phyloP scores from a whole-genome alignment of 2,329 filamentous ascomycete genomes.

The Colletotrichum trifolii region DNA sequence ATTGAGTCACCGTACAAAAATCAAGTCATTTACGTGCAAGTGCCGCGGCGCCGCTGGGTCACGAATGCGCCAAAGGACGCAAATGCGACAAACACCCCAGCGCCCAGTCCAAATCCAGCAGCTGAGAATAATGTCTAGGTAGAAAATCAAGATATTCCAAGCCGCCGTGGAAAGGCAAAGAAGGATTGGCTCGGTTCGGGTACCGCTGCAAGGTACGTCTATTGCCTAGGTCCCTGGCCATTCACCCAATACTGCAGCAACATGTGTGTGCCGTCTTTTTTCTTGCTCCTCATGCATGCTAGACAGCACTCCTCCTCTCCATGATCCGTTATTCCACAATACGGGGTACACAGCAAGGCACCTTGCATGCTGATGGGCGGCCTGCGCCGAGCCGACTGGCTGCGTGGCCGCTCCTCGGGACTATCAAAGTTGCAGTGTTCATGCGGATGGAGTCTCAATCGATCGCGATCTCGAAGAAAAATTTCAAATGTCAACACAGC shows the following conservation, averaged over 20 bases:
- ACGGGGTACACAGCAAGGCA: constrained; percentile 30
- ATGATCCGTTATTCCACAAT: constrained; percentile 2
- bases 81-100: constrained; percentile 25
- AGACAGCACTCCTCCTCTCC: background rate
- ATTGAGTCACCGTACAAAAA: constrained; percentile 7
- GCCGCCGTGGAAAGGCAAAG: background rate
- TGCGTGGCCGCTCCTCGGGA: background rate
- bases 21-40: constrained; percentile 17
- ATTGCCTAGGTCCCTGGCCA: too few relatives aligned
- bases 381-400: constrained; percentile 28
- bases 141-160: background rate
- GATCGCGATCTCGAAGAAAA: constrained; percentile 18
- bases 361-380: constrained; percentile 1
- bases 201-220: constrained; percentile 20
- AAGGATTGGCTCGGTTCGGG: constrained; percentile 2
- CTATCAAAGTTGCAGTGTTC: constrained; percentile 26
- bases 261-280: constrained; percentile 5
- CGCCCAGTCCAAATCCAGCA: constrained; percentile 28
- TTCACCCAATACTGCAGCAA: too few relatives aligned
- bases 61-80: background rate
- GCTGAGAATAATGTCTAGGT: constrained; percentile 9
- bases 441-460: constrained; percentile 27
- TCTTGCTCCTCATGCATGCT: constrained; percentile 19
- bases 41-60: background rate
- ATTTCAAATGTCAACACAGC: background rate